Conservation (phyloP, 2,329 filamentous ascomycete genomes). For the Dendrostoma leiphaemia region DNA sequence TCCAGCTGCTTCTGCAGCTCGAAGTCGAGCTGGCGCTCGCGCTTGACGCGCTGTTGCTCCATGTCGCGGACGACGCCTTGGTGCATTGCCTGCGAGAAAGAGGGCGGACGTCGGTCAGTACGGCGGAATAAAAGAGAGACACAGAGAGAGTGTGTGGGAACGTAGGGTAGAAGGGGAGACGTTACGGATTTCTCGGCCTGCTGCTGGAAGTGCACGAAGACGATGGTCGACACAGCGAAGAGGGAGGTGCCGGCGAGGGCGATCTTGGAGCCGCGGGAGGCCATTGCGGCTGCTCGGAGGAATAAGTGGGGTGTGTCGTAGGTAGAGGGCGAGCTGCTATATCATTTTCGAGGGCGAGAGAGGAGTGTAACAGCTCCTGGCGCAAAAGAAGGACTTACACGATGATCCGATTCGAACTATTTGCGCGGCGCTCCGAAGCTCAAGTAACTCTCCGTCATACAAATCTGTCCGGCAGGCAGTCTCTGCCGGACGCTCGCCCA, state of each 20-base stretch:
- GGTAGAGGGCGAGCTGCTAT: not conserved
- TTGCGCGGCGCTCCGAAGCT: not conserved
- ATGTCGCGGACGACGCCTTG: constrained; percentile 90
- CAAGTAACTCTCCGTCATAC: constrained; percentile 11
- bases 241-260: constrained; percentile 77
- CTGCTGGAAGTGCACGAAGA: constrained; percentile 88
- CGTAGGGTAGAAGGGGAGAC: constrained; percentile 19
- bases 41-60: constrained; percentile 87
- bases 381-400: not conserved
- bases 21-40: constrained; percentile 90
- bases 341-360: not conserved
- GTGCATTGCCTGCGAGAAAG: constrained; percentile 80
- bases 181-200: constrained; percentile 75
- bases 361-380: not conserved
- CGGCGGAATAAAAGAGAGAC: not conserved
- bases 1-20: constrained; percentile 85
- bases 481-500: too few species aligned
- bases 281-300: constrained; percentile 53
- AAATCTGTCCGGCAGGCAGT: constrained; percentile 8
- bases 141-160: not conserved
- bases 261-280: constrained; percentile 79
- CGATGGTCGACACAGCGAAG: constrained; percentile 72
- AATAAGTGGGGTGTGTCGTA: too few species aligned
- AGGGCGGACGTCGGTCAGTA: not conserved
- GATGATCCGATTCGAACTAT: not conserved